phyloP scores from a whole-genome alignment of 345 rosid species.

The Populus simonii region DNA sequence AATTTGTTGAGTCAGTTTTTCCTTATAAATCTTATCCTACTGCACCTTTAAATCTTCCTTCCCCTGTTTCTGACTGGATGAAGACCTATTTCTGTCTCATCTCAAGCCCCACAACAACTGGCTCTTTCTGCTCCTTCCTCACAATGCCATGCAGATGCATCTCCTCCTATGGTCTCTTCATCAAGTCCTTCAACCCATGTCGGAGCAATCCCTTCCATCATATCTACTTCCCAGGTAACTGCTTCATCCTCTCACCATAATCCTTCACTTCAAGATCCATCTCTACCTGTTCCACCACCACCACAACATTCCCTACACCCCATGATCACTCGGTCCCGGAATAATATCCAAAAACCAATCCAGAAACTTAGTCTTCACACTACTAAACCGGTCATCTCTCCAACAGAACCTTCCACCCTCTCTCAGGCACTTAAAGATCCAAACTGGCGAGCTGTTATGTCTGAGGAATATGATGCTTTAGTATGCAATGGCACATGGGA shows the following conservation, averaged over 20 bases:
- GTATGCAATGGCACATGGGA: neutral
- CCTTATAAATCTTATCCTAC: fast-evolving
- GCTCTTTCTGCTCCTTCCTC: neutral
- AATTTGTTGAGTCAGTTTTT: fast-evolving
- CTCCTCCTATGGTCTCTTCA: neutral
- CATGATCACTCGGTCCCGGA: no score
- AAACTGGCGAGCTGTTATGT: neutral
- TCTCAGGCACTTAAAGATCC: no score
- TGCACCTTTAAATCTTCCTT: no score
- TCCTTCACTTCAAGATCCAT: no score
- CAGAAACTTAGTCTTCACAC: no score
- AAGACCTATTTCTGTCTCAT: neutral
- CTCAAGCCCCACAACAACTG: fast-evolving
- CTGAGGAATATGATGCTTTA: neutral
- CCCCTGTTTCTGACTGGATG: fast-evolving
- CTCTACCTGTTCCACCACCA: no score
- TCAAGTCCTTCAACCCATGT: no score
- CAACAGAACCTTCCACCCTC: no score
- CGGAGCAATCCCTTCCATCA: neutral
- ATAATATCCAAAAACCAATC: no score
- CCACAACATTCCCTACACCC: no score
- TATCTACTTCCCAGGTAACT: fast-evolving
- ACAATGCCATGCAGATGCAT: neutral
- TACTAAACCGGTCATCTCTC: no score
- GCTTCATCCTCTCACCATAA: fast-evolving